These are phyloP conservation scores for Verticillium longisporum DNA, from an alignment of 2,329 filamentous ascomycete genomes.

Conservation along the genomic window DNA sequence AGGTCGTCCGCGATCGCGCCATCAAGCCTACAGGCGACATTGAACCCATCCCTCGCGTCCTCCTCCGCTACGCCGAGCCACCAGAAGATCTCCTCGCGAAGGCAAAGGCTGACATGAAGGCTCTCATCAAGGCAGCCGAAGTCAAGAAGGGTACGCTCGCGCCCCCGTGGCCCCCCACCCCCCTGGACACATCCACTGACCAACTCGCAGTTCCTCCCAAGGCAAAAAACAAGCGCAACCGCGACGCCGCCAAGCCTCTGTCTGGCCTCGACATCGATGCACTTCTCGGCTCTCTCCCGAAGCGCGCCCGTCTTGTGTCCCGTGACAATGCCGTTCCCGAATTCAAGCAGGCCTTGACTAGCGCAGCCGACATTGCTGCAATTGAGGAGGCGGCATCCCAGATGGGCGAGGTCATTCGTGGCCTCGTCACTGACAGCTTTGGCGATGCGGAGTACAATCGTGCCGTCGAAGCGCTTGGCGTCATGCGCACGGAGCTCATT, in stretches of 20 bases:
- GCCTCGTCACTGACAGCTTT: constrained; percentile 64
- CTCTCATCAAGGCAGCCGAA: constrained; percentile 62
- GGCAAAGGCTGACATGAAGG: constrained; percentile 50
- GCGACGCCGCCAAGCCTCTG: constrained; percentile 70
- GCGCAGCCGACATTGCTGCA: constrained; percentile 50
- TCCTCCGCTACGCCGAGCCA: constrained; percentile 68
- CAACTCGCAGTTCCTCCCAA: constrained; percentile 62
- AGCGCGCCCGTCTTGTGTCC: constrained; percentile 29
- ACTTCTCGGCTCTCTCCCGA: constrained; percentile 57
- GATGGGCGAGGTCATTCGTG: constrained; percentile 64
- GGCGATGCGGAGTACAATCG: constrained; percentile 69
- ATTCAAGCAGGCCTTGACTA: constrained; percentile 72
- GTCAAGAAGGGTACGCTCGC: constrained; percentile 67
- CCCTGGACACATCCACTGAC: constrained; percentile 10
- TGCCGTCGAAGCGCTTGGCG: constrained; percentile 67
- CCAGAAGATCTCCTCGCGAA: constrained; percentile 59
- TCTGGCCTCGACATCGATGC: constrained; percentile 84
- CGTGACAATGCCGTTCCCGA: constrained; percentile 77
- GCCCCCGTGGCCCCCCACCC: not conserved
- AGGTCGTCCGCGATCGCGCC: constrained; percentile 77
- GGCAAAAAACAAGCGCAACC: constrained; percentile 63
- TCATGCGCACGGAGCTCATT: constrained; percentile 71
- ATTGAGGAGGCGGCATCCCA: constrained; percentile 65
- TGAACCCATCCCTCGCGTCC: constrained; percentile 52
- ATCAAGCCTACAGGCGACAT: constrained; percentile 62